These are phyloP conservation scores for Phytopythium kandeliae DNA, from an alignment of 352 stramenopile genomes.

Conservation along the genomic window DNA sequence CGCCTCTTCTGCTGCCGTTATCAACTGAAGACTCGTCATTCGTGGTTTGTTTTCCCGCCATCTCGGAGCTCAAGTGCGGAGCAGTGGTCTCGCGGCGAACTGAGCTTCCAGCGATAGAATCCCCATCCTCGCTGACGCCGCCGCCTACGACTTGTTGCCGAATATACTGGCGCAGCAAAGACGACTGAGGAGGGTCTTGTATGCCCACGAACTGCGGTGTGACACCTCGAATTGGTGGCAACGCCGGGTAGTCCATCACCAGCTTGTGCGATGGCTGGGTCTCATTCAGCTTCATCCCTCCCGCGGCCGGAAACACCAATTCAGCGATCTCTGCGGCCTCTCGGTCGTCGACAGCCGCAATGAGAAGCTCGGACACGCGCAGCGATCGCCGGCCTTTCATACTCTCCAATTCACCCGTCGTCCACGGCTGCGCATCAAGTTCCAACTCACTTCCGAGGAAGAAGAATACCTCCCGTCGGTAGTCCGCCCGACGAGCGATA, in stretches of 20 bases:
- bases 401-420: slow-evolving; percentile 45
- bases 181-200: slow-evolving; percentile 30
- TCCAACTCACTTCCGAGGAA: slow-evolving; percentile 63
- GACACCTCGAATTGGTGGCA: slow-evolving; percentile 15
- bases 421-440: slow-evolving; percentile 64
- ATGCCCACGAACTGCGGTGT: slow-evolving; percentile 41
- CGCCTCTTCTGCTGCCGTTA: not conserved
- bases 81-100: not conserved
- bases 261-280: slow-evolving; percentile 20
- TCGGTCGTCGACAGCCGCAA: not conserved
- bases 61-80: not conserved
- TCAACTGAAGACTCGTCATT: not conserved
- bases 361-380: slow-evolving; percentile 10
- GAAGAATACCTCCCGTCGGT: slow-evolving; percentile 77
- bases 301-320: slow-evolving; percentile 16
- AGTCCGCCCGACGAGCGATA: slow-evolving; percentile 61
- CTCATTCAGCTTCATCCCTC: slow-evolving; percentile 7
- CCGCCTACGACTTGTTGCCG: slow-evolving; percentile 8
- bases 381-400: slow-evolving; percentile 67
- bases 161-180: slow-evolving; percentile 17
- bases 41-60: slow-evolving; percentile 2
- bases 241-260: slow-evolving; percentile 32
- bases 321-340: slow-evolving; percentile 11
- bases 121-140: not conserved
- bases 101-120: not conserved